Conservation (phyloP, 2,329 filamentous ascomycete genomes). For the Paraphaeosphaeria sporulosa region DNA sequence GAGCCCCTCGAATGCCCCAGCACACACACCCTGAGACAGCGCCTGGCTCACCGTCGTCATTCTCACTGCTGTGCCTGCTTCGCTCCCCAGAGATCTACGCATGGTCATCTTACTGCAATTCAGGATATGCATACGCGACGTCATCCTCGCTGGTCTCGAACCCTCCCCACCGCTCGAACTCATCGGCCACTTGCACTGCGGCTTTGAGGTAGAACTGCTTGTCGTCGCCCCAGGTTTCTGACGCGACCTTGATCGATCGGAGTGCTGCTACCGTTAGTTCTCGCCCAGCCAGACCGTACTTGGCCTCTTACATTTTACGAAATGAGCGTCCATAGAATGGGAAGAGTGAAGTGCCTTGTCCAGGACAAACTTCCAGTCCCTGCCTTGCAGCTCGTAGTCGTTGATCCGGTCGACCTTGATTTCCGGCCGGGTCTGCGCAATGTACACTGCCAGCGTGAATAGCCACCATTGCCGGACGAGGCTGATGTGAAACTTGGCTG, state of each 20-base stretch:
- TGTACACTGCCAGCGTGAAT: constrained; percentile 78
- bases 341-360: constrained; percentile 73
- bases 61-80: constrained; percentile 11
- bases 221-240: constrained; percentile 76
- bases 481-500: constrained; percentile 72
- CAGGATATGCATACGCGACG: constrained; percentile 33
- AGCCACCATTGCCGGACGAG: constrained; percentile 92
- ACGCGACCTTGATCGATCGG: constrained; percentile 76
- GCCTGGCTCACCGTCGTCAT: constrained; percentile 16
- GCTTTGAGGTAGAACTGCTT: constrained; percentile 71
- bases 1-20: background rate
- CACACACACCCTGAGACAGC: constrained; percentile 6
- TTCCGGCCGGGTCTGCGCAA: constrained; percentile 75
- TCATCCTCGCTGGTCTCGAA: constrained; percentile 46
- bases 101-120: constrained; percentile 17
- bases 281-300: constrained; percentile 61
- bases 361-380: constrained; percentile 79
- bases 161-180: constrained; percentile 73
- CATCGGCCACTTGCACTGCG: constrained; percentile 75
- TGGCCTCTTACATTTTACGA: constrained; percentile 72
- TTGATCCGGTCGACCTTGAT: constrained; percentile 72
- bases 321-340: constrained; percentile 79
- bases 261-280: constrained; percentile 59
- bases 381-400: constrained; percentile 65
- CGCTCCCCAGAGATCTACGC: background rate